Evolutionary conservation across 257 asterid species (phyloP).

Genomic region (Coffea canephora): DNA sequence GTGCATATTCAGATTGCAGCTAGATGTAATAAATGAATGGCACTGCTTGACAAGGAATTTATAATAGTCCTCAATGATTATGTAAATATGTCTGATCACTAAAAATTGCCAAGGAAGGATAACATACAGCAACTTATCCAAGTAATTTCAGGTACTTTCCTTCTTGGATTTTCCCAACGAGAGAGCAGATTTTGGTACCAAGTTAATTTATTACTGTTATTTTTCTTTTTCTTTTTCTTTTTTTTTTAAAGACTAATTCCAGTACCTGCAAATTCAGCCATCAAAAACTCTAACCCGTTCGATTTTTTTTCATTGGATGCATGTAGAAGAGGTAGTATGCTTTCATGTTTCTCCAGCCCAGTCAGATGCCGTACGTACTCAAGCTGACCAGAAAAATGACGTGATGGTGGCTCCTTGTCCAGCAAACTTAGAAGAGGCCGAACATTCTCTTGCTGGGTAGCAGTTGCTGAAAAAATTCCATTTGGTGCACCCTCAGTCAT

Average conservation of each 20-base stretch:
- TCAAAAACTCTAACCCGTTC: constrained; percentile 85
- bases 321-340: constrained; percentile 52
- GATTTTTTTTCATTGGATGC: constrained; percentile 58
- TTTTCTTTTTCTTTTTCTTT: no score
- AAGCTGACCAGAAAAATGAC: constrained; percentile 95
- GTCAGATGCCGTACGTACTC: constrained; percentile 91
- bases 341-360: constrained; percentile 84
- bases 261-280: constrained; percentile 97
- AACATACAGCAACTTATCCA: not conserved
- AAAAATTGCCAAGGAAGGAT: not conserved
- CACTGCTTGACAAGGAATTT: not conserved
- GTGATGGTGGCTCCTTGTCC: constrained; percentile 98
- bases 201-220: not conserved
- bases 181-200: not conserved
- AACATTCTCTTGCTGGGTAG: constrained; percentile 70
- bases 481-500: constrained; percentile 47
- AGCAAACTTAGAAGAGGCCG: constrained; percentile 87
- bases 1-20: not conserved
- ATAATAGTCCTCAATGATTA: not conserved
- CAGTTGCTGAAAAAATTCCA: constrained; percentile 55
- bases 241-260: not conserved
- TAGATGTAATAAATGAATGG: not conserved
- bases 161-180: not conserved
- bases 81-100: not conserved
- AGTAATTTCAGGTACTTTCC: not conserved